Evolutionary conservation across 768 basidiomycete species (phyloP), one percentile per base, ranked within the genome.

Genomic region (Hemileccinum impolitum): DNA sequence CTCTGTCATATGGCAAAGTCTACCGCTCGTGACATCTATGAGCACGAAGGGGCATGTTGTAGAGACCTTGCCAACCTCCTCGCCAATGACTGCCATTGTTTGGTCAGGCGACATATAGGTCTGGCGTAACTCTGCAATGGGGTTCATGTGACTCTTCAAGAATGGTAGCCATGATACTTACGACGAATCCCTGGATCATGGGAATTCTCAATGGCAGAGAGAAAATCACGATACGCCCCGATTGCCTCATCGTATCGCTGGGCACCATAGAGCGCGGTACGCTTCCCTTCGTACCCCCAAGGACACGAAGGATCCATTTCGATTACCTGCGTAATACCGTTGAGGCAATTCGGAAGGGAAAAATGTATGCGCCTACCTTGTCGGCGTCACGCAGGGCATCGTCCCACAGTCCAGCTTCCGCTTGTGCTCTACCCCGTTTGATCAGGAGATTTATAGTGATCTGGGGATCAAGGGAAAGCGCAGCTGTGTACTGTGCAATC

Each of bases 21-120:
- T 4, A 21, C 47, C 41, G 19, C 32, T 48, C 38, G 34, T 37
- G 39, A 43, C 55, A 32, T 40, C 40, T 3, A 52, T 48, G 37
- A 44, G 52, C 45, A 28, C 52, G 37, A 43, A 40, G 19, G 39
- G 55, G n/a, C 31, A 34, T n/a, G 30, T 35, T 40, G 34, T 48
- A 18, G 39, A 18, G 34, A 42, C 25, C 30, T 18, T 31, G 6
- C 23, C 30, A n/a, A 42, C 31, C 25, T 26, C 31, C 30, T 31
- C 15, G 23, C 36, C 32, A 23, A 48, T 35, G 31, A 34, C 23
- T 12, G 39, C 35, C 10, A 36, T 39, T 5, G 37, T 54, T 17
- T 32, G 9, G 8, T 28, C 14, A 9, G 44, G 53, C 11, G 53
- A 50, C 14, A 54, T 28, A 23, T 47, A 50, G 34, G 19, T 41